Evolutionary conservation across 345 rosid species (phyloP).

Genomic region (Erysimum cheiranthoides): DNA sequence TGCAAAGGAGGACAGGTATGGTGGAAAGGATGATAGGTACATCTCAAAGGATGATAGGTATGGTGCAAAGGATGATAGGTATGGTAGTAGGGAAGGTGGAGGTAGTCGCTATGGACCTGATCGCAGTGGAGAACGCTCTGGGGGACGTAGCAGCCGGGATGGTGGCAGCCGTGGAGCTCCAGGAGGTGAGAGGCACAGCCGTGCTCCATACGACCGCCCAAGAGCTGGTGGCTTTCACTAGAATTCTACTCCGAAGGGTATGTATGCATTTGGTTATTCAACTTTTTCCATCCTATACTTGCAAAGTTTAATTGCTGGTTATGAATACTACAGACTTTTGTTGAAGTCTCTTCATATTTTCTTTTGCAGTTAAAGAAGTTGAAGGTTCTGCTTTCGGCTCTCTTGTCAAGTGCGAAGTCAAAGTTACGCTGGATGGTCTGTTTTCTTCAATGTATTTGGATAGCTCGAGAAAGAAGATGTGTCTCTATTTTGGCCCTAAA

Average conservation of each 20-base stretch:
- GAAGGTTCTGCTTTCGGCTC: slow-evolving; percentile 32
- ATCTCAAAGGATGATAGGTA: slow-evolving; percentile 50
- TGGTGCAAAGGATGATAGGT: slow-evolving; percentile 54
- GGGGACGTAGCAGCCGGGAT: slow-evolving; percentile 75
- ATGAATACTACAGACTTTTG: not conserved
- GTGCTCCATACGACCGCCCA: slow-evolving; percentile 91
- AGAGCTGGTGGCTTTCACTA: slow-evolving; percentile 54
- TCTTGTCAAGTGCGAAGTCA: slow-evolving; percentile 24
- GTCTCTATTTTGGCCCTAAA: slow-evolving; percentile 41
- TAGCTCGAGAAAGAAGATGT: slow-evolving; percentile 44
- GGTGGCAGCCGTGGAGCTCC: slow-evolving; percentile 71
- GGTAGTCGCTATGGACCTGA: slow-evolving; percentile 85
- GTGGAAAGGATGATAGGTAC: slow-evolving; percentile 52
- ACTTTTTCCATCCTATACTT: not conserved
- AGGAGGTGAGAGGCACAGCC: slow-evolving; percentile 74
- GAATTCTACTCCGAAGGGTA: slow-evolving; percentile 34
- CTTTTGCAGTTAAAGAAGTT: slow-evolving; percentile 36
- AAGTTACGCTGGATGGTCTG: slow-evolving; percentile 36
- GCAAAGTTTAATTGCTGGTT: not conserved
- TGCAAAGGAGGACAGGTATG: slow-evolving; percentile 33
- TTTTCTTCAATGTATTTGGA: slow-evolving; percentile 43
- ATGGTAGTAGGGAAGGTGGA: slow-evolving; percentile 61
- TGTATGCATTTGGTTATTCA: not conserved
- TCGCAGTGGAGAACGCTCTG: slow-evolving; percentile 66
- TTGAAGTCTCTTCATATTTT: not conserved